Evolutionary conservation across 1,284 basidiomycete genomes (phyloP).

Genomic region (Trametes polyzona): DNA sequence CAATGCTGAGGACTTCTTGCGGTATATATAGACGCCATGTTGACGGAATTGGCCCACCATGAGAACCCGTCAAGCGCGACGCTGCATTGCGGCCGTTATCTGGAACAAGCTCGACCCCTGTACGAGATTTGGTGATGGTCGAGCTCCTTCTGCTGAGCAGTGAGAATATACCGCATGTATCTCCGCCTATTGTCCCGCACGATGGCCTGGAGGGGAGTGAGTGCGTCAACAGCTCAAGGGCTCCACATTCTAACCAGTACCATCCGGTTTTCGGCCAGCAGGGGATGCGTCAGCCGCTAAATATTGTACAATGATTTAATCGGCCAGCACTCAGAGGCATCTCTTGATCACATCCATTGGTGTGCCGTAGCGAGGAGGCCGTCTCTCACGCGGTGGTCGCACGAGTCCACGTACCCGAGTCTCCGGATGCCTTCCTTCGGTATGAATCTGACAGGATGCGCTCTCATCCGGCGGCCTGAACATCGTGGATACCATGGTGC

Average conservation of each 20-base stretch:
- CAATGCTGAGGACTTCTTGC: background rate
- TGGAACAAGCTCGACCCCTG: background rate
- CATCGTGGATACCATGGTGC: background rate
- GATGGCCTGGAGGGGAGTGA: background rate
- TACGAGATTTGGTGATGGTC: background rate
- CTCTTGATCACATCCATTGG: background rate
- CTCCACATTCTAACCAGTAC: no score
- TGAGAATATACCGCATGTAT: background rate
- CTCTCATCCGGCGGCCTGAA: background rate
- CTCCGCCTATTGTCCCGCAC: background rate
- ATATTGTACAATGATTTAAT: no score
- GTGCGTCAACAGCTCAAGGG: no score
- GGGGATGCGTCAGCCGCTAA: no score
- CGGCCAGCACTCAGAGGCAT: background rate
- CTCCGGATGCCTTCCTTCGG: background rate
- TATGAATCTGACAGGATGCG: background rate
- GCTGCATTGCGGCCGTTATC: background rate
- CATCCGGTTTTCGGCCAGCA: no score
- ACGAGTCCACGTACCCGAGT: background rate
- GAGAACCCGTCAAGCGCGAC: constrained; percentile 20
- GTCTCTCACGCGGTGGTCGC: background rate
- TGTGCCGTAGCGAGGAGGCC: background rate
- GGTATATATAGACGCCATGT: constrained; percentile 1
- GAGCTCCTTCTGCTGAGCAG: no score
- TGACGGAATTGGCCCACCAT: constrained; percentile 7